Evolutionary conservation across 495 filamentous ascomycete genomes (phyloP).

Genomic region (Haplographium delicatum): DNA sequence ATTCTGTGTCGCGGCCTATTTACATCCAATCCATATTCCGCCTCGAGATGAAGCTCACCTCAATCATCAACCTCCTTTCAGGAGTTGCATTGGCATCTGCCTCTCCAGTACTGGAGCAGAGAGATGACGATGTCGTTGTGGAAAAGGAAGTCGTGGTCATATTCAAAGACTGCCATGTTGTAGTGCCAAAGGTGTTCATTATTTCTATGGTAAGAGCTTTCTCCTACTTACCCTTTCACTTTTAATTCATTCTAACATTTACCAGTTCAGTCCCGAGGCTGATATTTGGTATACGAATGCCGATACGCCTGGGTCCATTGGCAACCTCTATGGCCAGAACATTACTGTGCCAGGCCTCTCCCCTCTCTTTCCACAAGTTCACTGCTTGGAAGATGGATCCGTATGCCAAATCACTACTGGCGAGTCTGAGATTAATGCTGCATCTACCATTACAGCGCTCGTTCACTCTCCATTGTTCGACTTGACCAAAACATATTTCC

Average conservation of each 20-base stretch:
- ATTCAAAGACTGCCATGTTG: constrained; percentile 20
- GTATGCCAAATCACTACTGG: constrained; percentile 29
- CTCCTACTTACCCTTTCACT: background rate
- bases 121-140: constrained; percentile 11
- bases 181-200: constrained; percentile 63
- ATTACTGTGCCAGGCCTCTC: constrained; percentile 64
- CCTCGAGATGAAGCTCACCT: constrained; percentile 12
- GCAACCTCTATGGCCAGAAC: constrained; percentile 55
- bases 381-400: constrained; percentile 53
- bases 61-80: constrained; percentile 2
- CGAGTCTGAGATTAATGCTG: constrained; percentile 68
- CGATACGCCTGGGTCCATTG: constrained; percentile 31
- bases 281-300: constrained; percentile 60
- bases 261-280: constrained; percentile 61
- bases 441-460: constrained; percentile 53
- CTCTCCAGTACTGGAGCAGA: constrained; percentile 7
- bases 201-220: constrained; percentile 56
- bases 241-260: background rate
- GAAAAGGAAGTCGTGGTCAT: constrained; percentile 25
- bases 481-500: constrained; percentile 62
- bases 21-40: background rate
- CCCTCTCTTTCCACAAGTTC: constrained; percentile 56
- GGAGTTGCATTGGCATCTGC: constrained; percentile 12
- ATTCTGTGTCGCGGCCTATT: background rate
- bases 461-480: constrained; percentile 58